Percentiles rank a stretch among this genome's conserved stretches.
phyloP scores from a whole-genome alignment of 139 green algal species.

The Auxenochlorella pyrenoidosa region DNA sequence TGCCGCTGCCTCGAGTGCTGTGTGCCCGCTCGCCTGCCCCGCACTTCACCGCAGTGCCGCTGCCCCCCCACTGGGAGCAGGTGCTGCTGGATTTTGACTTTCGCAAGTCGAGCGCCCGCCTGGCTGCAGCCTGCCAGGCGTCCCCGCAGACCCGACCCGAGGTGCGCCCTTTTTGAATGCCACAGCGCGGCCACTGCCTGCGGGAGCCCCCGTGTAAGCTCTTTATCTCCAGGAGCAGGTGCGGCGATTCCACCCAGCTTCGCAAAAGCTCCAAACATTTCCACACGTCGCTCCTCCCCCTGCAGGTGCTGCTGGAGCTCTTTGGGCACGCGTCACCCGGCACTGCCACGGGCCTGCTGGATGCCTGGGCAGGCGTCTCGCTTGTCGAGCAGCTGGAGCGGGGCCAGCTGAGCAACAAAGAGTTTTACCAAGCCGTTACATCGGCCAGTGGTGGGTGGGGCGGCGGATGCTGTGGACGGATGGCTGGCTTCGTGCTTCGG shows the following conservation, averaged over 20 bases:
- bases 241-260: too few species aligned
- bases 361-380: neutral
- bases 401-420: neutral
- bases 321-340: conserved; percentile 2
- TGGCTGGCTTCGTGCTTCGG: neutral
- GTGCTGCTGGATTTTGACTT: conserved; percentile 33
- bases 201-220: too few species aligned
- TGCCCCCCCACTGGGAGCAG: neutral
- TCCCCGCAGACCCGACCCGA: neutral
- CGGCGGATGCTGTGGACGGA: too few species aligned
- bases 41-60: neutral
- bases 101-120: neutral
- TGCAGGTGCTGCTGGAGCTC: conserved; percentile 23
- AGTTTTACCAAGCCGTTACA: neutral
- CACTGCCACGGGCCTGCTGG: neutral
- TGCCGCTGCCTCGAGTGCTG: neutral
- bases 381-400: conserved; percentile 37
- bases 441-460: neutral
- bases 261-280: neutral
- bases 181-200: too few species aligned
- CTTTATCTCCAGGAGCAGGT: too few species aligned
- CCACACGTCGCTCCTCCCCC: neutral
- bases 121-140: neutral
- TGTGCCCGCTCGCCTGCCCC: too few species aligned
- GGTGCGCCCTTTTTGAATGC: too few species aligned